phyloP scores from a whole-genome alignment of 306 rosid genomes.

The Erythrophleum fordii region DNA sequence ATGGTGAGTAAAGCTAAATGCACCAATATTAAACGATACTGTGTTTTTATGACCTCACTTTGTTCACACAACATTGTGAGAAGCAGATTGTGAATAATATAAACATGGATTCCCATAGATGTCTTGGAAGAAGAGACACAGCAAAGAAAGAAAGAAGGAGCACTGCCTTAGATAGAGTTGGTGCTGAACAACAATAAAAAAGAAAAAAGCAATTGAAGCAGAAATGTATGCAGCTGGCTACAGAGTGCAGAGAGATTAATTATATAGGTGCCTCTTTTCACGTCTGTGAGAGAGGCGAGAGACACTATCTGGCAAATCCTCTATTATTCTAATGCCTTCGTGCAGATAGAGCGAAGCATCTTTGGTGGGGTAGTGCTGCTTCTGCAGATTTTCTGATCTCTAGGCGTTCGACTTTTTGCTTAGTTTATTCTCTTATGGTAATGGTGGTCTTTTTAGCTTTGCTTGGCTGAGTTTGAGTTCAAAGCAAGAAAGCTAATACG shows the following conservation, averaged over 20 bases:
- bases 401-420: conserved; percentile 44
- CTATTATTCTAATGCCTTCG: conserved; percentile 45
- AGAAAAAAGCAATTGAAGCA: conserved; percentile 29
- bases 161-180: conserved; percentile 19
- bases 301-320: conserved; percentile 40
- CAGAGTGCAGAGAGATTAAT: conserved; percentile 1
- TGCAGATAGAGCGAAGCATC: conserved; percentile 54
- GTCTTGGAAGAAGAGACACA: conserved; percentile 22
- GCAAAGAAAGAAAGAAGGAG: neutral
- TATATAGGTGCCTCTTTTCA: conserved; percentile 32
- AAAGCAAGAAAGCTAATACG: conserved; percentile 51
- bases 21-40: neutral
- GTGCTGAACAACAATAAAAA: conserved; percentile 31
- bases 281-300: conserved; percentile 40
- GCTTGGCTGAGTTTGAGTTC: conserved; percentile 54
- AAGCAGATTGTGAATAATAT: conserved; percentile 1
- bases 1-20: neutral
- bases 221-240: conserved; percentile 27
- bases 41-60: conserved; percentile 7
- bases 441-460: conserved; percentile 26
- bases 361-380: conserved; percentile 48
- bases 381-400: conserved; percentile 57
- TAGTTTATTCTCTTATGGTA: conserved; percentile 34
- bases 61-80: conserved; percentile 3
- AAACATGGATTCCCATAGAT: neutral